Percentiles rank a stretch among this genome's conserved stretches.
These are phyloP conservation scores for Ilyonectria sp. DNA, from an alignment of 2,329 filamentous ascomycete genomes.

Conservation along the genomic window DNA sequence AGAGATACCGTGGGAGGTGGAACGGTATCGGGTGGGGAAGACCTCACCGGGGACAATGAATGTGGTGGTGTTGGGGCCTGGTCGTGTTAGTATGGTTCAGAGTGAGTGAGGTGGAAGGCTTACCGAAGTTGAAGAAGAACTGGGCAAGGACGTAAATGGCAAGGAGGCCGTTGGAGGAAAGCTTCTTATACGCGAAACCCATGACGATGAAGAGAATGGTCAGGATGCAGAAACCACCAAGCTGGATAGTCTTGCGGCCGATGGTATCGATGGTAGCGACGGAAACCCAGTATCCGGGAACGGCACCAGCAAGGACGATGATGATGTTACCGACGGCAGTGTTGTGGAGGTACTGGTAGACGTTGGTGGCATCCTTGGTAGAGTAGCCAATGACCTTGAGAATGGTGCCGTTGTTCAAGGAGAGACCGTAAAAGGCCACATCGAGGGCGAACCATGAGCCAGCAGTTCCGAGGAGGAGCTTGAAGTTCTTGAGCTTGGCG, in stretches of 20 bases:
- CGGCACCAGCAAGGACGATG: slow-evolving; percentile 82
- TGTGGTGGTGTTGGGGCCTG: slow-evolving; percentile 69
- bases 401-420: slow-evolving; percentile 83
- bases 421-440: slow-evolving; percentile 76
- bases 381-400: slow-evolving; percentile 81
- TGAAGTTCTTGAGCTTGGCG: slow-evolving; percentile 77
- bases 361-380: slow-evolving; percentile 59
- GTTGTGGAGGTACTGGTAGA: slow-evolving; percentile 81
- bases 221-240: slow-evolving; percentile 73
- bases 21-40: slow-evolving; percentile 71
- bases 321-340: slow-evolving; percentile 85
- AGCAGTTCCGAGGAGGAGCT: slow-evolving; percentile 83
- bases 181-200: slow-evolving; percentile 72
- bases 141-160: slow-evolving; percentile 70
- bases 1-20: slow-evolving; percentile 71
- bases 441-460: slow-evolving; percentile 87
- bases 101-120: slow-evolving; percentile 8
- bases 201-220: slow-evolving; percentile 74
- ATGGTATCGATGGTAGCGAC: slow-evolving; percentile 81
- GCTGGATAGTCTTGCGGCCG: slow-evolving; percentile 84
- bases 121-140: slow-evolving; percentile 72
- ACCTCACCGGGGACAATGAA: slow-evolving; percentile 71
- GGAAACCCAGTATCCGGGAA: slow-evolving; percentile 87
- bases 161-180: slow-evolving; percentile 67
- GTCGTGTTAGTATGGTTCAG: not conserved